Conservation (phyloP, 2,329 filamentous ascomycete species). For the Monosporascus sp. region DNA sequence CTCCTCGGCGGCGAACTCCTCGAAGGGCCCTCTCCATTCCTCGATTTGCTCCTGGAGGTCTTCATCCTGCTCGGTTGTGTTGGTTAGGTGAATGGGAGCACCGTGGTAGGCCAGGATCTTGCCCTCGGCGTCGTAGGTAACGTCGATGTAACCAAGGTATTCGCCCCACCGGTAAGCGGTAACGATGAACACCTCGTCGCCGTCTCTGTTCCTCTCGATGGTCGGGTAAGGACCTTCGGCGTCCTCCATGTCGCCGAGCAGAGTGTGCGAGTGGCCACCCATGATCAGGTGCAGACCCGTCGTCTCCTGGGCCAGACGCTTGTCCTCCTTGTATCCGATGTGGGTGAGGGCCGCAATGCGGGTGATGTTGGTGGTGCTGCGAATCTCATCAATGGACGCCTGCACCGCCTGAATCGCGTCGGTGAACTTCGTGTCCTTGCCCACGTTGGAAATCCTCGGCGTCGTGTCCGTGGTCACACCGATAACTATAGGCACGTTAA, state of each 20-base stretch:
- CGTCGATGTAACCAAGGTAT: constrained; percentile 62
- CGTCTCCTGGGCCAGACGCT: constrained; percentile 53
- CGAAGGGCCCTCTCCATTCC: constrained; percentile 56
- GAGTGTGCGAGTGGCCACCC: constrained; percentile 35
- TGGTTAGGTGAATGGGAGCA: constrained; percentile 59
- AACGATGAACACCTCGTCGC: constrained; percentile 64
- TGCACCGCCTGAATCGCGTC: constrained; percentile 55
- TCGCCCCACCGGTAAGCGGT: constrained; percentile 65
- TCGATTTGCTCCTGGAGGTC: constrained; percentile 53
- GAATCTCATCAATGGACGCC: constrained; percentile 56
- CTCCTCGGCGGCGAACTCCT: constrained; percentile 52
- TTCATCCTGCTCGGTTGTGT: constrained; percentile 52
- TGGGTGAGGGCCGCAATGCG: constrained; percentile 63
- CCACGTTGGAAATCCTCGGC: constrained; percentile 53
- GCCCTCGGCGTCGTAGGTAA: constrained; percentile 56
- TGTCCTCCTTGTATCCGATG: constrained; percentile 61
- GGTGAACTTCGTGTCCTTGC: constrained; percentile 51
- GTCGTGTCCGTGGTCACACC: constrained; percentile 59
- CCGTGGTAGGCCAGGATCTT: constrained; percentile 59
- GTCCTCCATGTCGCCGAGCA: constrained; percentile 53
- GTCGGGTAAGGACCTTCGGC: constrained; percentile 60
- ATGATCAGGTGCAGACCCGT: constrained; percentile 64
- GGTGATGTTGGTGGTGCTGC: constrained; percentile 54
- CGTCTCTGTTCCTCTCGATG: constrained; percentile 53
- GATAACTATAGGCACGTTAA: constrained; percentile 36